Conservation (phyloP, 2,329 filamentous ascomycete genomes). For the Blastomyces parvus region DNA sequence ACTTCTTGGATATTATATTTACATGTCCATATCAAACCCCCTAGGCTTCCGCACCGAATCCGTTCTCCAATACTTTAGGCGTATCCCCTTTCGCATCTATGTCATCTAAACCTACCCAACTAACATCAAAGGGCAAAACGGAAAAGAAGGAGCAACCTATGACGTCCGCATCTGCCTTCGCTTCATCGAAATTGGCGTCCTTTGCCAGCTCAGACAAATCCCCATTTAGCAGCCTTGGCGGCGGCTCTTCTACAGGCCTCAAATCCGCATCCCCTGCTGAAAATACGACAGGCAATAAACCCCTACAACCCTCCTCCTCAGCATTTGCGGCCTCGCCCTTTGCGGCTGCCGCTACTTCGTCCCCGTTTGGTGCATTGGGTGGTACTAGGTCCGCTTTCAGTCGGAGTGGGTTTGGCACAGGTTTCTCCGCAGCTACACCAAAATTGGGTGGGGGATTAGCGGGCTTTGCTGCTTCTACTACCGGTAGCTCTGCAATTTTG, state of each 20-base stretch:
- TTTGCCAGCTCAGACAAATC: constrained; percentile 53
- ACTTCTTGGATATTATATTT: neutral
- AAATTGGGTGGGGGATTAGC: constrained; percentile 43
- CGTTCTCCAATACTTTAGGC: constrained; percentile 36
- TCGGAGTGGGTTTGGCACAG: constrained; percentile 30
- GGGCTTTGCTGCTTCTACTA: constrained; percentile 60
- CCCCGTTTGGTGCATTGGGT: constrained; percentile 31
- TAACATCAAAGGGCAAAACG: constrained; percentile 16
- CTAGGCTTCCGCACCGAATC: constrained; percentile 28
- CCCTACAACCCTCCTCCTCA: constrained; percentile 16
- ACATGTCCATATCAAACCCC: neutral
- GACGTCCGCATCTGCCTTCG: constrained; percentile 55
- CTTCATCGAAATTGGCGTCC: constrained; percentile 58
- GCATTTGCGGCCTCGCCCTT: constrained; percentile 22
- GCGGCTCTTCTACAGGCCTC: constrained; percentile 30
- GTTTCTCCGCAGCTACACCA: constrained; percentile 42
- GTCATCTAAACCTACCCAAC: constrained; percentile 21
- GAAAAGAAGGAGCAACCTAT: constrained; percentile 21
- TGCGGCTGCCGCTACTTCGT: constrained; percentile 21
- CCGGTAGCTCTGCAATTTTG: constrained; percentile 38
- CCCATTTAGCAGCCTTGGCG: constrained; percentile 52
- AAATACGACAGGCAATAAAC: constrained; percentile 17
- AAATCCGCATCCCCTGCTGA: constrained; percentile 20
- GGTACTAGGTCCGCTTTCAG: constrained; percentile 23
- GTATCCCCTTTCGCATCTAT: constrained; percentile 37